Evolutionary conservation across 306 rosid genomes (phyloP).

Genomic region (Malus sieversii): DNA sequence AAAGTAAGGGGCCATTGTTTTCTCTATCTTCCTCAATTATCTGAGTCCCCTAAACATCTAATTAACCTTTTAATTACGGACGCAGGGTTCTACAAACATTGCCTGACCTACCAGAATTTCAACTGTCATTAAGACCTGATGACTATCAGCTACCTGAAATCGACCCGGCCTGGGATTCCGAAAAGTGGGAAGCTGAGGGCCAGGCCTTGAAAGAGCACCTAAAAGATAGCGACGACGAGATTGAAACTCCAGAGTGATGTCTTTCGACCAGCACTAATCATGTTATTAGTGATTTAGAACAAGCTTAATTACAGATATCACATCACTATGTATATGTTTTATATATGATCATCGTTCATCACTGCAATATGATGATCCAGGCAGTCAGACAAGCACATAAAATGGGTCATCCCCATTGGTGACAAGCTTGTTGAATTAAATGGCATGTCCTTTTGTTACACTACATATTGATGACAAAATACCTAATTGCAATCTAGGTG

Average conservation of each 20-base stretch:
- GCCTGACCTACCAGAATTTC: conserved; percentile 90
- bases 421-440: neutral
- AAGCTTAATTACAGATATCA: too few species aligned
- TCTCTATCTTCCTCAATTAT: neutral
- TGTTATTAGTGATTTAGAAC: neutral
- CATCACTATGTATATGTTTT: neutral
- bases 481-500: neutral
- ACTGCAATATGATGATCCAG: too few species aligned
- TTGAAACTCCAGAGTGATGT: conserved; percentile 22
- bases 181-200: conserved; percentile 47
- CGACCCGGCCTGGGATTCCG: conserved; percentile 63
- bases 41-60: neutral
- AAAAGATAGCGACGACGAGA: conserved; percentile 56
- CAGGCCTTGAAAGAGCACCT: conserved; percentile 72
- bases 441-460: neutral
- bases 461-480: neutral
- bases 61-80: neutral
- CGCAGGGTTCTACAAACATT: conserved; percentile 68
- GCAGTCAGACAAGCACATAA: too few species aligned
- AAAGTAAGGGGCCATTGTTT: conserved; percentile 43
- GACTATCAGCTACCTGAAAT: conserved; percentile 64
- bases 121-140: conserved; percentile 76
- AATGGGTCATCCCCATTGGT: neutral
- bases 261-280: neutral
- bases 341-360: neutral